These are phyloP conservation scores for Platismatia glauca DNA, from an alignment of 495 filamentous ascomycete species.

Conservation along the genomic window DNA sequence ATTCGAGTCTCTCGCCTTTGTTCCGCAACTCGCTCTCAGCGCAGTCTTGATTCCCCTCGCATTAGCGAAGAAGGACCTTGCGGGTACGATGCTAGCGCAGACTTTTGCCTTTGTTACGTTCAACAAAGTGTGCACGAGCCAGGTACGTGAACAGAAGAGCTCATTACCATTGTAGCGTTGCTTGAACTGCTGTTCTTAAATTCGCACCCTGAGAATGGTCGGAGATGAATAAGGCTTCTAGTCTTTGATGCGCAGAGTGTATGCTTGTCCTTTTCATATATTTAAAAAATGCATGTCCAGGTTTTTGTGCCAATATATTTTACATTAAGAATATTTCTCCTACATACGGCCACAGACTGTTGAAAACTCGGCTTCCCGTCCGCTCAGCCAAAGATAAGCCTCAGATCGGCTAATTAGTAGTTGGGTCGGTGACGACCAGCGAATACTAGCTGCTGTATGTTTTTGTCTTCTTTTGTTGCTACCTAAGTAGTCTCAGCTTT, in stretches of 20 bases:
- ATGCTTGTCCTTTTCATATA: background rate
- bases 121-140: constrained; percentile 97
- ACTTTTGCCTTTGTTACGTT: constrained; percentile 96
- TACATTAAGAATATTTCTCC: background rate
- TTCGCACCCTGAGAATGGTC: too few relatives aligned
- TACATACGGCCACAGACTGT: constrained; percentile 22
- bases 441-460: constrained; percentile 28
- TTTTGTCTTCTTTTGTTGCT: background rate
- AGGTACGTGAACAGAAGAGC: constrained; percentile 46
- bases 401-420: constrained; percentile 26
- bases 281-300: background rate
- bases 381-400: constrained; percentile 25
- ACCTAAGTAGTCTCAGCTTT: background rate
- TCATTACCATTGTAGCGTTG: background rate
- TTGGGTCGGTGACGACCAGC: constrained; percentile 27
- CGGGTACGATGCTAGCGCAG: constrained; percentile 91
- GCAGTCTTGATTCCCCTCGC: constrained; percentile 66
- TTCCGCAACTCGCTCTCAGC: constrained; percentile 75
- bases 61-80: constrained; percentile 73
- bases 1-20: constrained; percentile 74
- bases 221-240: too few relatives aligned
- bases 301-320: background rate
- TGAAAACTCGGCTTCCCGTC: constrained; percentile 21
- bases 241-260: too few relatives aligned
- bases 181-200: background rate